These are phyloP conservation scores for Blepharisma undulans DNA, from an alignment of 169 alveolate species.

Conservation along the genomic window DNA sequence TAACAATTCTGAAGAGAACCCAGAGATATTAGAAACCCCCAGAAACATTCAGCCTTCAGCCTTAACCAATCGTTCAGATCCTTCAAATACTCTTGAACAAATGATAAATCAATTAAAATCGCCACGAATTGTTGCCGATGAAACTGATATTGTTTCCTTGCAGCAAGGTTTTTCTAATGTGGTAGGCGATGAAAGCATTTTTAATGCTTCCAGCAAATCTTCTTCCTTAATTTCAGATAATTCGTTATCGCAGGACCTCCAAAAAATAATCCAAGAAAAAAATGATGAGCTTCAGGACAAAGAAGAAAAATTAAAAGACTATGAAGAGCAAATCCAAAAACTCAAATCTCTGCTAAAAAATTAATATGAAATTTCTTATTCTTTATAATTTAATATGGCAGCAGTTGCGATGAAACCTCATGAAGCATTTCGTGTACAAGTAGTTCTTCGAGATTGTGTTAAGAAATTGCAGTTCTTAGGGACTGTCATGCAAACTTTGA, in stretches of 20 bases:
- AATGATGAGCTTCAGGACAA: neutral
- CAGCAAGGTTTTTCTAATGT: neutral
- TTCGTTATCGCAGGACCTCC: neutral
- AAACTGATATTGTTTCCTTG: neutral
- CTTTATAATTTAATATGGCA: neutral
- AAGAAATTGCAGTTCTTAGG: slow-evolving; percentile 40
- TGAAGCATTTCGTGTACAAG: slow-evolving; percentile 40
- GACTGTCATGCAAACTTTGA: slow-evolving; percentile 4
- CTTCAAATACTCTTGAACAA: neutral
- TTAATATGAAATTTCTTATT: neutral
- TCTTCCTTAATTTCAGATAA: neutral
- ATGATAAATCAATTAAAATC: neutral
- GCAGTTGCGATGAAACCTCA: slow-evolving; percentile 31
- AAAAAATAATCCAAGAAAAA: neutral
- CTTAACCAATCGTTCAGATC: neutral
- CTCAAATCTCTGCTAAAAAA: neutral
- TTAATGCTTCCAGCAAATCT: neutral
- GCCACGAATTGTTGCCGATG: neutral
- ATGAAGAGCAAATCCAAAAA: neutral
- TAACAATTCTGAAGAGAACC: neutral
- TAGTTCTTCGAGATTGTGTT: neutral
- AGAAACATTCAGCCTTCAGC: neutral
- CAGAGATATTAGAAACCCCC: neutral
- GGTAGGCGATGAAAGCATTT: neutral
- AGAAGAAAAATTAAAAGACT: neutral